These are phyloP conservation scores for Nakaseomyces nivariensis DNA, from an alignment of 1,139 yeast genomes.

Conservation along the genomic window DNA sequence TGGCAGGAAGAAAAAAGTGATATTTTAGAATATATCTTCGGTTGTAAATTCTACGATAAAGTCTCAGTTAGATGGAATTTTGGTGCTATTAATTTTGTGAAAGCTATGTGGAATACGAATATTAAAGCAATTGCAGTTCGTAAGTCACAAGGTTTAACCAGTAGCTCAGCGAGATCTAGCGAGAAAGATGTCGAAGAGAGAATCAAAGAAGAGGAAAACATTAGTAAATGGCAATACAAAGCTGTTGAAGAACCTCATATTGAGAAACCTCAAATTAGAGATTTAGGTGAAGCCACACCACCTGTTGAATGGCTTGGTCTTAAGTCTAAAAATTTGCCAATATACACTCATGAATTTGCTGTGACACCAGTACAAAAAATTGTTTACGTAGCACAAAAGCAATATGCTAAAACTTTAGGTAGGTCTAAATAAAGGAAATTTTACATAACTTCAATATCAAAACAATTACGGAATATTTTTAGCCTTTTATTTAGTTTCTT, in stretches of 20 bases:
- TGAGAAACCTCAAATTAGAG: slow-evolving; percentile 81
- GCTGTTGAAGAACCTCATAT: slow-evolving; percentile 70
- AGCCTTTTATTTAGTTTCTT: no score
- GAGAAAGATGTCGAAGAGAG: slow-evolving; percentile 42
- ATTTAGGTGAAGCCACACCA: slow-evolving; percentile 93
- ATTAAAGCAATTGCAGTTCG: slow-evolving; percentile 45
- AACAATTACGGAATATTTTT: no score
- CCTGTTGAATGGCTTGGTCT: slow-evolving; percentile 97
- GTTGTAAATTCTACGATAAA: slow-evolving; percentile 73
- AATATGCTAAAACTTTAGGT: slow-evolving; percentile 33
- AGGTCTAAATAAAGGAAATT: slow-evolving; percentile 15
- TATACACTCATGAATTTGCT: slow-evolving; percentile 70
- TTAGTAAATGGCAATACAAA: slow-evolving; percentile 48
- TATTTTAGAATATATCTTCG: slow-evolving; percentile 53
- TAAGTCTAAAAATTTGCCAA: slow-evolving; percentile 76
- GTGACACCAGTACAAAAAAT: slow-evolving; percentile 65
- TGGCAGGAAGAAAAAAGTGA: slow-evolving; percentile 44
- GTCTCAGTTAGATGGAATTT: slow-evolving; percentile 90
- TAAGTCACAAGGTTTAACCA: slow-evolving; percentile 30
- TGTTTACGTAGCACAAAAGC: slow-evolving; percentile 48
- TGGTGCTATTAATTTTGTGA: slow-evolving; percentile 81
- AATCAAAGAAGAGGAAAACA: slow-evolving; percentile 52
- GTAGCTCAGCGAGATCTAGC: slow-evolving; percentile 24
- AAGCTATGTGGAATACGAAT: slow-evolving; percentile 87
- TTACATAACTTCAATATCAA: not conserved